These are phyloP conservation scores for Podaxis sp. DNA, from an alignment of 768 basidiomycete genomes.

Conservation along the genomic window DNA sequence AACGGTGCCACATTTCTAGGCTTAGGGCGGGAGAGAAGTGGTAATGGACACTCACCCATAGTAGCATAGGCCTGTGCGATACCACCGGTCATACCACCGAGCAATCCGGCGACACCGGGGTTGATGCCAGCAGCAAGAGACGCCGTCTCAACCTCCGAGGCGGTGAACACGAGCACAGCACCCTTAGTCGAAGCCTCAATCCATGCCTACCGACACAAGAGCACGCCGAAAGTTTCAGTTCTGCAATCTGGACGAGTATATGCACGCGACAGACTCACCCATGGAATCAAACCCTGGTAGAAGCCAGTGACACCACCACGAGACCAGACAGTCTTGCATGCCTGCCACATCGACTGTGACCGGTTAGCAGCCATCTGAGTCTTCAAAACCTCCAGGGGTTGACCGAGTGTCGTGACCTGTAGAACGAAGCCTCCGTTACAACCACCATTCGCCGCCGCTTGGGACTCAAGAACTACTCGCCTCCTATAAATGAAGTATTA, in stretches of 20 bases:
- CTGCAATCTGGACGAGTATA: background rate
- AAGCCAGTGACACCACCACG: constrained; percentile 89
- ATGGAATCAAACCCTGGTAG: constrained; percentile 98
- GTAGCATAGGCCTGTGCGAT: constrained; percentile 98
- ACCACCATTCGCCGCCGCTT: constrained; percentile 1
- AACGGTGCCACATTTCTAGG: background rate
- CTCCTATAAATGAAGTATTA: constrained; percentile 50
- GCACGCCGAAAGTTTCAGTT: constrained; percentile 4
- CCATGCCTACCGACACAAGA: constrained; percentile 71
- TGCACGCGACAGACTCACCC: constrained; percentile 55
- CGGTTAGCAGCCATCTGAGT: constrained; percentile 99
- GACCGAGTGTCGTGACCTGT: constrained; percentile 96
- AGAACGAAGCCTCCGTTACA: constrained; percentile 4
- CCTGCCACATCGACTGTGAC: constrained; percentile 85
- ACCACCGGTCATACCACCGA: constrained; percentile 98
- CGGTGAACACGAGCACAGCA: constrained; percentile 92
- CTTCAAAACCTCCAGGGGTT: constrained; percentile 97
- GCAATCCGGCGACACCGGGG: constrained; percentile 80
- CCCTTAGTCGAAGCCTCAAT: constrained; percentile 99
- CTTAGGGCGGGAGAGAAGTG: background rate
- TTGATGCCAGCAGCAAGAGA: constrained; percentile 65
- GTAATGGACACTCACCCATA: constrained; percentile 75
- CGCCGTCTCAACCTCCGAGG: constrained; percentile 88
- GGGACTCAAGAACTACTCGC: constrained; percentile 42
- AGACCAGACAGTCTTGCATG: constrained; percentile 83